These are phyloP conservation scores for Fusarium vanettenii DNA, from an alignment of 2,329 filamentous ascomycete genomes.

Conservation along the genomic window DNA sequence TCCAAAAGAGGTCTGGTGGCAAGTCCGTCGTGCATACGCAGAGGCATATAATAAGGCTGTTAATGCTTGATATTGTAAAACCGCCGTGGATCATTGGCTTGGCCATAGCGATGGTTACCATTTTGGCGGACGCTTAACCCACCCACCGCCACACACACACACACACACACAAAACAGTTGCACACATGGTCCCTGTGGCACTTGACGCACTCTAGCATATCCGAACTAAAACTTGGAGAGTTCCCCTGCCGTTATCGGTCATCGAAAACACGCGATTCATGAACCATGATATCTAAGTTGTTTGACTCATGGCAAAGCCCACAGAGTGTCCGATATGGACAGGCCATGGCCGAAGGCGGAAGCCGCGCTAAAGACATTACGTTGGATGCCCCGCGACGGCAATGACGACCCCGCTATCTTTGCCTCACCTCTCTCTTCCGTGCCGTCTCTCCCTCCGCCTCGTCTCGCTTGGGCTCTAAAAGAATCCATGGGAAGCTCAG, in stretches of 20 bases:
- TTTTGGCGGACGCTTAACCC: not conserved
- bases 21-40: constrained; percentile 11
- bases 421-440: not conserved
- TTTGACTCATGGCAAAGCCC: constrained; percentile 24
- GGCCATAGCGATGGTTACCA: not conserved
- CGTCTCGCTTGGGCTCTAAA: constrained; percentile 27
- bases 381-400: constrained; percentile 26
- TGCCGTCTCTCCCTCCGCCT: constrained; percentile 13
- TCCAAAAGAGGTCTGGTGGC: constrained; percentile 10
- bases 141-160: not conserved
- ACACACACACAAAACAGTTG: not conserved
- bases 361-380: constrained; percentile 20
- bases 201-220: not conserved
- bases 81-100: not conserved
- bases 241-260: not conserved
- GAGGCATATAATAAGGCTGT: constrained; percentile 7
- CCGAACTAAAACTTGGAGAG: not conserved
- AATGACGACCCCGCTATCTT: constrained; percentile 31
- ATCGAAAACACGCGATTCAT: constrained; percentile 25
- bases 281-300: constrained; percentile 5
- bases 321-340: not conserved
- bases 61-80: constrained; percentile 1
- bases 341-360: constrained; percentile 20
- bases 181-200: not conserved
- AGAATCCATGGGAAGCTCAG: constrained; percentile 16